A percentile compares a stretch with the other conserved stretches of the same genome.
These are phyloP conservation scores for Gloeophyllum trabeum DNA, from an alignment of 768 basidiomycete genomes.

Conservation along the genomic window DNA sequence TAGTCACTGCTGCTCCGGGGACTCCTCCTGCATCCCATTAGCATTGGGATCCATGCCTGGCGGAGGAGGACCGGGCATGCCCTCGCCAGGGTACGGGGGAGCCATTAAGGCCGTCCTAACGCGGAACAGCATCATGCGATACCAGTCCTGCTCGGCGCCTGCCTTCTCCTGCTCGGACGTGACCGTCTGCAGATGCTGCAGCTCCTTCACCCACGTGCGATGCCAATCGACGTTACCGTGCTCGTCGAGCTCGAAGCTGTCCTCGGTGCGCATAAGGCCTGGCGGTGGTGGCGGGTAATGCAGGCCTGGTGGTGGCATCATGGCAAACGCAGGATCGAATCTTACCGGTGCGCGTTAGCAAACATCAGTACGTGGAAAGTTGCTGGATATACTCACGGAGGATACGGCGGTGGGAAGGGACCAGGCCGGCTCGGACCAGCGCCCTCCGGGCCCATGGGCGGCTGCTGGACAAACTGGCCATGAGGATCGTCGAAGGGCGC, in stretches of 20 bases:
- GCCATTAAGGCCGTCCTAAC: constrained; percentile 54
- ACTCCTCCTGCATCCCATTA: neutral
- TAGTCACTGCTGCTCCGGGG: neutral
- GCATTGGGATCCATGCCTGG: neutral
- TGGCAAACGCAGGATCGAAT: constrained; percentile 65
- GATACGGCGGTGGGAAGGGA: constrained; percentile 52
- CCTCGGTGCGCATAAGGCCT: constrained; percentile 53
- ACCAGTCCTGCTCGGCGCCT: constrained; percentile 77
- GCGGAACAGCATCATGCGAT: constrained; percentile 74
- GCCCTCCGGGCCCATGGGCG: constrained; percentile 48
- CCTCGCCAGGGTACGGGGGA: constrained; percentile 8
- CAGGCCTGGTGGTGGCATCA: constrained; percentile 50
- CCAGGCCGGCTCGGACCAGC: constrained; percentile 41
- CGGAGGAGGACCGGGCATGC: neutral
- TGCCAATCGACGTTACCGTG: constrained; percentile 77
- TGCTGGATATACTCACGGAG: constrained; percentile 32
- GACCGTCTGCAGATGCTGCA: constrained; percentile 63
- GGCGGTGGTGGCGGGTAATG: constrained; percentile 53
- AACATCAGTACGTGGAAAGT: neutral
- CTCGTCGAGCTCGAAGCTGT: constrained; percentile 55
- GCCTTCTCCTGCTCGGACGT: constrained; percentile 76
- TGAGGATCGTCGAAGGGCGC: constrained; percentile 50
- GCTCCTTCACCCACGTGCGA: constrained; percentile 70
- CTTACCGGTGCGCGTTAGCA: constrained; percentile 18
- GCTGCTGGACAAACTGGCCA: constrained; percentile 40